phyloP scores from a whole-genome alignment of 139 green algal genomes.

The Mesotaenium endlicherianum region DNA sequence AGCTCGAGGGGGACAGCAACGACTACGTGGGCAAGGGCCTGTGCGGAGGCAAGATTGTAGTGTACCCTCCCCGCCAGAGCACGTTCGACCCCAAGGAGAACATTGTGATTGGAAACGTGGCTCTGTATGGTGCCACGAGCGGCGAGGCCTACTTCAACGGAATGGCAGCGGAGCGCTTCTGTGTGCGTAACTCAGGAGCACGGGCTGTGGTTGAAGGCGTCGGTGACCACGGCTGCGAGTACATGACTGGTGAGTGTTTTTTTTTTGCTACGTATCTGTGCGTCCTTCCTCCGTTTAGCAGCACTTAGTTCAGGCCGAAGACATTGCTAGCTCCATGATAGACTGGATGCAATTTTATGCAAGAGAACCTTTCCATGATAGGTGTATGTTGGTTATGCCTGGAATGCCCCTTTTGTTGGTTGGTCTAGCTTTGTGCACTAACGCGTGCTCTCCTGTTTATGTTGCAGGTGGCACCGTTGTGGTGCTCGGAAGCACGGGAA shows the following conservation, averaged over 20 bases:
- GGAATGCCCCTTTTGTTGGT: no score
- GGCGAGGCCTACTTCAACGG: slow-evolving; percentile 89
- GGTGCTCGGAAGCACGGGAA: slow-evolving; percentile 81
- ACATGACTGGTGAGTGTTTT: no score
- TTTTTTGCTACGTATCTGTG: slow-evolving; percentile 62
- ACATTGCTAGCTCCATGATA: no score
- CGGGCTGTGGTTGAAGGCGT: slow-evolving; percentile 86
- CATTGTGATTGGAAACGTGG: slow-evolving; percentile 93
- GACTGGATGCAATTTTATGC: no score
- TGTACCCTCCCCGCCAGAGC: slow-evolving; percentile 47
- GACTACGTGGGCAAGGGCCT: slow-evolving; percentile 94
- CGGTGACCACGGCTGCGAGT: slow-evolving; percentile 92
- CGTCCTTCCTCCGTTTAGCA: slow-evolving; percentile 27
- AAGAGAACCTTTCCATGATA: no score
- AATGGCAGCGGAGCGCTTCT: slow-evolving; percentile 79
- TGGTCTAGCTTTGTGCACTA: no score
- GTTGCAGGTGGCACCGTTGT: slow-evolving; percentile 81
- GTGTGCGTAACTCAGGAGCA: slow-evolving; percentile 67
- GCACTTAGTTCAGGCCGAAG: no score
- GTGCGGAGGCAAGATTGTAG: slow-evolving; percentile 49
- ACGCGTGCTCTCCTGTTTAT: no score
- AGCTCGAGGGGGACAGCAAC: slow-evolving; percentile 90
- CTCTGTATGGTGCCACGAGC: slow-evolving; percentile 83
- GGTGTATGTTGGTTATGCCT: no score
- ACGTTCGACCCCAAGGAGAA: slow-evolving; percentile 81